A percentile compares a stretch with the other conserved stretches of the same genome.
Conservation (phyloP, 1,284 basidiomycete species). For the Irpex rosettiformis region DNA sequence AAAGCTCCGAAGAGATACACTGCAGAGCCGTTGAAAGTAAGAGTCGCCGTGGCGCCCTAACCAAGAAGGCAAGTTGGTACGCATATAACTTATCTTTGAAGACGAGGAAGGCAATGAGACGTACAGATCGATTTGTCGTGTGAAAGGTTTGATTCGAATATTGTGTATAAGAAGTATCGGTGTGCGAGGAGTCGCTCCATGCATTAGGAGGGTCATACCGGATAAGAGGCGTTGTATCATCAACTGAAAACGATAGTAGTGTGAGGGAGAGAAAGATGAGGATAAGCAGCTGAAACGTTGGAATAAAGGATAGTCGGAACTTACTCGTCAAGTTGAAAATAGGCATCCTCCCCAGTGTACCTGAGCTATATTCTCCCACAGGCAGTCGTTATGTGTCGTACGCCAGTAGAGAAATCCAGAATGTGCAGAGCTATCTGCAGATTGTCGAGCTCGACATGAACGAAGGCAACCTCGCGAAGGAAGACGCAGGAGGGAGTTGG, state of each 20-base stretch:
- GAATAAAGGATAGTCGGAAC: too few species aligned
- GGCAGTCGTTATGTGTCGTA: too few species aligned
- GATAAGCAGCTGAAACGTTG: too few species aligned
- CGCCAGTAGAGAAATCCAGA: too few species aligned
- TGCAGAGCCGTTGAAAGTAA: constrained; percentile 13
- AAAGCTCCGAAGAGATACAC: constrained; percentile 11
- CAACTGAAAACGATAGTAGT: too few species aligned
- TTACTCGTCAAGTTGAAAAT: constrained; percentile 12
- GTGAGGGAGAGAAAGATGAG: too few species aligned
- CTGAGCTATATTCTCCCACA: neutral
- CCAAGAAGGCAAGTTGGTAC: neutral
- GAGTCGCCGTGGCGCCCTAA: constrained; percentile 3
- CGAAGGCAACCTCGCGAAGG: too few species aligned
- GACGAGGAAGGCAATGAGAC: neutral
- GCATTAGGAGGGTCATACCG: neutral
- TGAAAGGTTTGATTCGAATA: constrained; percentile 11
- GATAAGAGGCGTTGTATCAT: constrained; percentile 10
- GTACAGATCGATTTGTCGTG: constrained; percentile 7
- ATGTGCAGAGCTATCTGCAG: too few species aligned
- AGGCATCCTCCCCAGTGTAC: constrained; percentile 4
- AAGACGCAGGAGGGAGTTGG: neutral
- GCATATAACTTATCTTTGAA: too few species aligned
- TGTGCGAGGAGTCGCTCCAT: constrained; percentile 9
- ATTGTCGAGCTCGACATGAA: too few species aligned
- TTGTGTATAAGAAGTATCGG: neutral